phyloP scores from a whole-genome alignment of 1,284 basidiomycete species.

The Porodaedalea pini region DNA sequence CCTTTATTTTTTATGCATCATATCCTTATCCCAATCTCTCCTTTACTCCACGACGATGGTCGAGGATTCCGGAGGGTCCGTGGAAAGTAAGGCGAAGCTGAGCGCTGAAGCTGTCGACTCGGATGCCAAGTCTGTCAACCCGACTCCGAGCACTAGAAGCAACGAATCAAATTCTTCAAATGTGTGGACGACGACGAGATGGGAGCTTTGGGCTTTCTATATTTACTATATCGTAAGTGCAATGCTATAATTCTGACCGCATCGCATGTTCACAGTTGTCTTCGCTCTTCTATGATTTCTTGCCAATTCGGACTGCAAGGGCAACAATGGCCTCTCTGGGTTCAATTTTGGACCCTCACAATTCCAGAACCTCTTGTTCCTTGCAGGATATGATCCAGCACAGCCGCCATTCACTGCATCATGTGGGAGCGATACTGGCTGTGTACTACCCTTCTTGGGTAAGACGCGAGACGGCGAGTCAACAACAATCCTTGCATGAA shows the following conservation, averaged over 20 bases:
- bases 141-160: not conserved
- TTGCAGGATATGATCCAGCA: conserved; percentile 66
- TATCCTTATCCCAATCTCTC: not conserved
- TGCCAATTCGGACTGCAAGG: conserved; percentile 31
- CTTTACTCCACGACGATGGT: not conserved
- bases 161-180: not conserved
- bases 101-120: not conserved
- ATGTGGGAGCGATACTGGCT: conserved; percentile 48
- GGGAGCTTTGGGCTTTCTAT: conserved; percentile 70
- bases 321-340: conserved; percentile 67
- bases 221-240: conserved; percentile 56
- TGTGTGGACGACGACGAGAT: conserved; percentile 45
- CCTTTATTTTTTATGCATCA: not conserved
- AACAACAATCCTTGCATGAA: not conserved
- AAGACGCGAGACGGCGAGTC: conserved; percentile 50
- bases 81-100: not conserved
- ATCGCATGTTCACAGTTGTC: not conserved
- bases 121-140: conserved; percentile 8
- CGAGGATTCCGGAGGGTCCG: not conserved
- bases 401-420: conserved; percentile 49
- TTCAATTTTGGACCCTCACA: conserved; percentile 77
- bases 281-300: not conserved
- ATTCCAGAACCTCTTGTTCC: conserved; percentile 70
- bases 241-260: not conserved
- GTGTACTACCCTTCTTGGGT: conserved; percentile 68